phyloP scores from a whole-genome alignment of 345 rosid genomes.

The Euclidium syriacum region DNA sequence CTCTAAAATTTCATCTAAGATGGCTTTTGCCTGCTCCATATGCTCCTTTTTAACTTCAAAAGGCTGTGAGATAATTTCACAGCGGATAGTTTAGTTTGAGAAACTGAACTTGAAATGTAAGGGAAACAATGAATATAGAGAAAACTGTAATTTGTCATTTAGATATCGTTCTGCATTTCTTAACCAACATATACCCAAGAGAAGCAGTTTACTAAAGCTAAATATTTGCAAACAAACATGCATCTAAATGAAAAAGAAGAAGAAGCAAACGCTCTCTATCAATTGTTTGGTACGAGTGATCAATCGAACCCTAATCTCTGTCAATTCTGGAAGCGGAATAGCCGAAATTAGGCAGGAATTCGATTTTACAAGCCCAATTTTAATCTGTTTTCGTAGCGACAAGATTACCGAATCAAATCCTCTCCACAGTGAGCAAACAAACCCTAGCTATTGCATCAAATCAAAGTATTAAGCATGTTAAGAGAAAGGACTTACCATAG shows the following conservation, averaged over 20 bases:
- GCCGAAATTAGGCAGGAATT: background rate
- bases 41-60: conserved; percentile 41
- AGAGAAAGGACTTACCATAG: conserved; percentile 41
- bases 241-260: background rate
- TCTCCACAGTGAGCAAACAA: background rate
- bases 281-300: background rate
- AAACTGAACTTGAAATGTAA: background rate
- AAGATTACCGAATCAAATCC: background rate
- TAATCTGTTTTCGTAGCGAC: background rate
- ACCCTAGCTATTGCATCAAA: conserved; percentile 8
- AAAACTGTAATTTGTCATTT: no score
- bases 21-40: conserved; percentile 50
- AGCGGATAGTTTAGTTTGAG: conserved; percentile 2
- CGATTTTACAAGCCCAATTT: background rate
- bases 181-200: background rate
- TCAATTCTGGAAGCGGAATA: background rate
- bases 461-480: background rate
- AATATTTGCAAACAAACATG: background rate
- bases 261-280: background rate
- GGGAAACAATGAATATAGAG: background rate
- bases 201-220: background rate
- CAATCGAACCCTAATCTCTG: background rate
- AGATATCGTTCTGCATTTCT: background rate
- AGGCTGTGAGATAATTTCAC: conserved; percentile 38
- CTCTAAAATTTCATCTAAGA: conserved; percentile 32